A percentile compares a stretch with the other conserved stretches of the same genome.
These are phyloP conservation scores for Metschnikowia orientalis DNA, from an alignment of 805 yeast species.

Conservation along the genomic window DNA sequence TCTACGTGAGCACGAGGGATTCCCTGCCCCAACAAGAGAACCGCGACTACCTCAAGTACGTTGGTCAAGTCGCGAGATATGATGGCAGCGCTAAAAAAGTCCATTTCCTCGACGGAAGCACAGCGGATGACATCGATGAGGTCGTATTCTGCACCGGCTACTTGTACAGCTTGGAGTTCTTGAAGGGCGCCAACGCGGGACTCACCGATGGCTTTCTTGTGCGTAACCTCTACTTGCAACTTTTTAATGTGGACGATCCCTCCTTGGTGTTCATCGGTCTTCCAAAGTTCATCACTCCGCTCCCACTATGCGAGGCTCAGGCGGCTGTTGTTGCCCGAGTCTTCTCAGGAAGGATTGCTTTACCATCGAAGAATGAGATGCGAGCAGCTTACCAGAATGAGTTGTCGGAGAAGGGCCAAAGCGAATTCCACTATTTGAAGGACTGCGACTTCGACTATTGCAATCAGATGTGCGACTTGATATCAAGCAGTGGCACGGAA, in stretches of 20 bases:
- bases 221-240: conserved; percentile 14
- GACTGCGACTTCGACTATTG: conserved; percentile 20
- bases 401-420: conserved; percentile 9
- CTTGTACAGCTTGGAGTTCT: conserved; percentile 17
- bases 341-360: conserved; percentile 12
- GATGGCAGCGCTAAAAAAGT: conserved; percentile 10
- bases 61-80: conserved; percentile 10
- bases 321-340: conserved; percentile 19
- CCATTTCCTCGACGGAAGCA: conserved; percentile 9
- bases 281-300: conserved; percentile 14
- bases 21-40: conserved; percentile 9
- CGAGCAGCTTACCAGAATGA: conserved; percentile 11
- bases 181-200: conserved; percentile 7
- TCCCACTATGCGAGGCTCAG: conserved; percentile 19
- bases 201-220: conserved; percentile 16
- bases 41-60: conserved; percentile 9
- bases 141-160: conserved; percentile 20
- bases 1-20: conserved; percentile 15
- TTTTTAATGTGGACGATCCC: conserved; percentile 16
- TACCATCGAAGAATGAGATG: conserved; percentile 11
- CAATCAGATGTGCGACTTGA: conserved; percentile 17
- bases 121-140: conserved; percentile 11
- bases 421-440: conserved; percentile 18
- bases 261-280: conserved; percentile 16
- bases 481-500: conserved; percentile 11